Conservation (phyloP, 2,329 filamentous ascomycete species). For the Cercospora sp. region DNA sequence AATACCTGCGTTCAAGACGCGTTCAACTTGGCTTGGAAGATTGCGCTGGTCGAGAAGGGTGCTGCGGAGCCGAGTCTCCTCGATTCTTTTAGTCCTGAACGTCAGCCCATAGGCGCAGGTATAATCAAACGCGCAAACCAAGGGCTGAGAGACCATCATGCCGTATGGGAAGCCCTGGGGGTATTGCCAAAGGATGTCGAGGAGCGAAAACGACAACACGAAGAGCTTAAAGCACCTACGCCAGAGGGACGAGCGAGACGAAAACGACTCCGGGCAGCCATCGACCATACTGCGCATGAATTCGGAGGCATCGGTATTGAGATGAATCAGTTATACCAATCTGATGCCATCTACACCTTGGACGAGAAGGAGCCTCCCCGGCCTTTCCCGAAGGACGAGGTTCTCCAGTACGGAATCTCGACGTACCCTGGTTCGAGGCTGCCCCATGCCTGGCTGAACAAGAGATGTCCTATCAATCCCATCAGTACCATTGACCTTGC, state of each 20-base stretch:
- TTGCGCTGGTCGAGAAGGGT: constrained; percentile 32
- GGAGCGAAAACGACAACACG: constrained; percentile 35
- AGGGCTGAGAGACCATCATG: constrained; percentile 54
- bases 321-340: constrained; percentile 60
- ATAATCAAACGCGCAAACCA: constrained; percentile 59
- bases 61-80: constrained; percentile 31
- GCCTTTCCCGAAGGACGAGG: constrained; percentile 30
- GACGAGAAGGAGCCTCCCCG: constrained; percentile 34
- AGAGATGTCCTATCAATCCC: constrained; percentile 23
- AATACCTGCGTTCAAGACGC: constrained; percentile 28
- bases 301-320: constrained; percentile 60
- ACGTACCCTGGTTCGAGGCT: constrained; percentile 62
- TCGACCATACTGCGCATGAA: constrained; percentile 38
- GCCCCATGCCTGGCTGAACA: constrained; percentile 64
- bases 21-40: constrained; percentile 23
- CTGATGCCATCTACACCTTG: constrained; percentile 40
- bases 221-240: constrained; percentile 34
- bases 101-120: constrained; percentile 47
- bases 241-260: constrained; percentile 43
- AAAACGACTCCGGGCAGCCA: constrained; percentile 33
- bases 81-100: constrained; percentile 36
- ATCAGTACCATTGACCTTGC: constrained; percentile 58
- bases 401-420: constrained; percentile 33
- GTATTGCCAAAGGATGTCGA: constrained; percentile 30
- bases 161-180: constrained; percentile 38